Evolutionary conservation across 306 rosid species (phyloP), one percentile per base, ranked within the genome.

Genomic region (Cajanus cajan): DNA sequence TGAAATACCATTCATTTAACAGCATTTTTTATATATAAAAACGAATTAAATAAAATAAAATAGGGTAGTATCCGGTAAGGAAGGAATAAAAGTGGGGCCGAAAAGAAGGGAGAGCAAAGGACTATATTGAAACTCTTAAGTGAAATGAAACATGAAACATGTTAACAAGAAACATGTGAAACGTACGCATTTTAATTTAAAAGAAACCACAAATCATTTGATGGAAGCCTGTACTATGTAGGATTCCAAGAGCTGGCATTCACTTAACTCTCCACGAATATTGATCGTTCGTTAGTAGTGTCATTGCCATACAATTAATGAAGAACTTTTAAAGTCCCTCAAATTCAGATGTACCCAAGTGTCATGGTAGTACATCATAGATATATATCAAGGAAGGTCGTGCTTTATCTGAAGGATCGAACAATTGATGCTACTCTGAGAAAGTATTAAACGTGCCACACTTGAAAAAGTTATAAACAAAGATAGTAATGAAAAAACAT

Each of bases 211-310:
- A 83, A 24, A 81, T 39, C 73, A 62, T 61, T 79, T 85, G 64
- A 45, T 77, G 88, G 78, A 40, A 71, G 39, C 31, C 15, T 68
- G 57, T 70, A 58, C 41, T 65, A 1, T n/a, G 36, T n/a, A 54
- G 72, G 88, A 86, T 90, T 86, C 94, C 87, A 34, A 79, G 45
- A 70, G 73, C 84, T 80, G 82, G 76, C 80, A 66, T 68, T 77
- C 80, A 70, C 77, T 80, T 15, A 19, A 40, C 59, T 77, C 73
- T 64, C 59, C 64, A 28, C 69, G 31, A 57, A 59, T 64, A 61
- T 76, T 74, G 37, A 71, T 83, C 63, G 22, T 28, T 83, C 63
- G 22, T 28, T 73, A 31, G 34, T 37, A 25, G 31, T 40, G 70
- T 64, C 71, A 16, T 52, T 52, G 52, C 44, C 68, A 37, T 54